These are phyloP conservation scores for Tulasnella sp. DNA, from an alignment of 768 basidiomycete genomes.

Conservation along the genomic window DNA sequence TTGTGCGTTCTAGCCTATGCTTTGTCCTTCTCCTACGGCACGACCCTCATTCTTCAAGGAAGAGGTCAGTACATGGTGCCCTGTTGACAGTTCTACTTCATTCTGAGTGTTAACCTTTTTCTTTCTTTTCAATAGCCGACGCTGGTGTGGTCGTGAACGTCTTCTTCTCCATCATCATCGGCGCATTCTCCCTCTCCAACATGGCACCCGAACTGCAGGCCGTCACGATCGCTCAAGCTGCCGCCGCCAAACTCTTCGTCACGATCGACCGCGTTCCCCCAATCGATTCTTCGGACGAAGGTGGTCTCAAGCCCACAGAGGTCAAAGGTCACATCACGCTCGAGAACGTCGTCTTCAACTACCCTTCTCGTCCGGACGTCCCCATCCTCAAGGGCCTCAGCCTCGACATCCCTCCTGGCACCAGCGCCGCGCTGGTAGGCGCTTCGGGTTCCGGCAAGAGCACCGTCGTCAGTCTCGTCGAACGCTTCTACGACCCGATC, in stretches of 20 bases:
- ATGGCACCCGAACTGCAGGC: constrained; percentile 82
- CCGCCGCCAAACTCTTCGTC: constrained; percentile 87
- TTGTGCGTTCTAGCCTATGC: constrained; percentile 56
- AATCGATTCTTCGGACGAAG: constrained; percentile 76
- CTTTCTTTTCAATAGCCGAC: constrained; percentile 40
- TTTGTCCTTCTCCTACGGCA: constrained; percentile 86
- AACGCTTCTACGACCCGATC: constrained; percentile 86
- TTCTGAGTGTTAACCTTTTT: neutral
- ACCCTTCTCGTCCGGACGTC: constrained; percentile 79
- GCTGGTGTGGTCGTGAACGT: constrained; percentile 8
- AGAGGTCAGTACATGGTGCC: constrained; percentile 47
- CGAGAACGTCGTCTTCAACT: constrained; percentile 76
- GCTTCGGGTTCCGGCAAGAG: constrained; percentile 69
- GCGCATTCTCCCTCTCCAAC: constrained; percentile 1
- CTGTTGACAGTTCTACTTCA: neutral
- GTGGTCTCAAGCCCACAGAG: constrained; percentile 66
- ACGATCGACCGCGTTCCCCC: constrained; percentile 86
- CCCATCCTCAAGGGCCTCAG: constrained; percentile 73
- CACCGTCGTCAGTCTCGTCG: constrained; percentile 75
- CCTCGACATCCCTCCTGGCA: constrained; percentile 71
- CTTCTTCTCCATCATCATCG: constrained; percentile 40
- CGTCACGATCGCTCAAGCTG: constrained; percentile 74
- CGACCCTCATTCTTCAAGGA: constrained; percentile 78
- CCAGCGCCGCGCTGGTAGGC: constrained; percentile 76
- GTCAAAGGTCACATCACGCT: constrained; percentile 73